Percentiles rank a stretch among this genome's conserved stretches.
These are phyloP conservation scores for Papilionanthe hybrid DNA, from an alignment of 116 monocot genomes.

Conservation along the genomic window DNA sequence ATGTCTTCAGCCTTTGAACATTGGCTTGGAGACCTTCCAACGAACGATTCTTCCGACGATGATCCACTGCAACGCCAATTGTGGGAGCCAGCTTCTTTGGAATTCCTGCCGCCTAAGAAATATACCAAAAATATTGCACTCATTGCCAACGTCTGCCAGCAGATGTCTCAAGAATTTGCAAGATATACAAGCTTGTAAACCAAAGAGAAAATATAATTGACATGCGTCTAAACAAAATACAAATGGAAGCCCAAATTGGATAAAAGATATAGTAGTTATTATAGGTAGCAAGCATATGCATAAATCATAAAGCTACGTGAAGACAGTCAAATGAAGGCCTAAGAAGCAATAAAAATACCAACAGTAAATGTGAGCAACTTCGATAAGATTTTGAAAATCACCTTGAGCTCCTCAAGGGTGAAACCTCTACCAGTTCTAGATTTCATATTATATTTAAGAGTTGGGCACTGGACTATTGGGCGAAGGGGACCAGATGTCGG, in stretches of 20 bases:
- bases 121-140: neutral
- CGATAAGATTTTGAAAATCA: neutral
- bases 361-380: neutral
- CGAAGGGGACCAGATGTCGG: conserved; percentile 25
- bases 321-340: too few species aligned
- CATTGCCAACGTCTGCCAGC: neutral
- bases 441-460: conserved; percentile 46
- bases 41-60: conserved; percentile 44
- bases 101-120: conserved; percentile 33
- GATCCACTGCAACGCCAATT: conserved; percentile 58
- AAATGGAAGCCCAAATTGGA: too few species aligned
- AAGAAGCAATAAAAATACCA: too few species aligned
- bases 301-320: too few species aligned
- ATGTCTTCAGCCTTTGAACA: conserved; percentile 52
- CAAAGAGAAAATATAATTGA: too few species aligned
- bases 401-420: conserved; percentile 44
- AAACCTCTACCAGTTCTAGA: conserved; percentile 30
- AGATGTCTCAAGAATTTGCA: too few species aligned
- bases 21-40: conserved; percentile 53
- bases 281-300: too few species aligned
- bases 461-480: conserved; percentile 34
- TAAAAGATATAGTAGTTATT: too few species aligned
- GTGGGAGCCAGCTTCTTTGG: conserved; percentile 50
- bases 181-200: too few species aligned
- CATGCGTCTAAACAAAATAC: too few species aligned